Base-by-base conservation (phyloP, 768 basidiomycete species). In the Trametes coccinea region DNA sequence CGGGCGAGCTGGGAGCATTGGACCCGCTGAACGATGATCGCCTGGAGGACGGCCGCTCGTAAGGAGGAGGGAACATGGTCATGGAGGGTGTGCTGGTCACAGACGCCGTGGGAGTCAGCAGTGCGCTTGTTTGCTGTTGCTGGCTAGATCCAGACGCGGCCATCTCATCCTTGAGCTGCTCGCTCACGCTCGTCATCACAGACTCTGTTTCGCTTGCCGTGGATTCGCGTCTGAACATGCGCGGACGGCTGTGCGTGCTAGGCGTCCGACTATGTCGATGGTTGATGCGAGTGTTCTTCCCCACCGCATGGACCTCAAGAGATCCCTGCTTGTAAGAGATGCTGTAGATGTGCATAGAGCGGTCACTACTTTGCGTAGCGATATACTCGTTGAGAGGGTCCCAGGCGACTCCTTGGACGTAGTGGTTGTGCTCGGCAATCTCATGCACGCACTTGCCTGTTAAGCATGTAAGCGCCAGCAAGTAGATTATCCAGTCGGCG, bases 371-470 rank as follows among this genome's bases (percentile, higher is more conserved):
- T 71, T 99, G 97, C 0, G 97, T 98, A 3, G 97, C 95, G 62
- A 99, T 92, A 71, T 91, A 98, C 73, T 97, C 93, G 73, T 96
- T 95, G 68, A 97, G 76, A 1, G 97, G 97, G 66, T 99, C 97
- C 97, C 97, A 99, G 0, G 96, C 93, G 31, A 98, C 97, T 8
- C 97, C 97, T 78, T 99, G 97, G 0, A 99, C 97, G 71, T 92
- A 98, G 74, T 98, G 96, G 37, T 83, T 86, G 74, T 99, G 97
- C 69, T 98, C 96, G 1, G 92, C 89, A 62, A 95, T 90, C 73
- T 95, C 92, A 67, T 87, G 85, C 11, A 97, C 82, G 69, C 91
- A 92, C 79, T 90, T 89, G 31, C 93, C 93, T 93, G 51, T 45
- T 66, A 2, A n/a, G n/a, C 6, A n/a, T 22, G 22, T 22, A 22